Conservation (phyloP, 495 filamentous ascomycete genomes). For the Paragyromitra xinjiangensis region DNA sequence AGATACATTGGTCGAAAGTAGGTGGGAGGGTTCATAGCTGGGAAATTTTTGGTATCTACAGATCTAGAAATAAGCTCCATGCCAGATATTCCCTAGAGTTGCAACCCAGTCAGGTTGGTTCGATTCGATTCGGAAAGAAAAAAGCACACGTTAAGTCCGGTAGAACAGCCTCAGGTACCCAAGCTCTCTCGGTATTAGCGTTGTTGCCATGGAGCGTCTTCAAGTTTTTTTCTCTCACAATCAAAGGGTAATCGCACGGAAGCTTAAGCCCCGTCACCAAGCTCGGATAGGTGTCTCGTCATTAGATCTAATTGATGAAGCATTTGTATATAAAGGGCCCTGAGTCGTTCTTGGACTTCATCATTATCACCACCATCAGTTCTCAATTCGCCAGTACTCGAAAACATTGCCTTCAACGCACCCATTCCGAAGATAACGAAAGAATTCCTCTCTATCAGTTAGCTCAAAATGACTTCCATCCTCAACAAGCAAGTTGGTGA, state of each 20-base stretch:
- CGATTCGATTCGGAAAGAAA: too few species aligned
- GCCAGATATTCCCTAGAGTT: too few species aligned
- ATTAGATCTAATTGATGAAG: background rate
- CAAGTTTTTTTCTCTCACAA: background rate
- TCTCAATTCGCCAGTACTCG: background rate
- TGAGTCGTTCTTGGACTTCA: background rate
- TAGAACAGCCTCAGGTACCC: background rate
- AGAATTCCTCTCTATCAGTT: background rate
- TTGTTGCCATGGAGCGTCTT: background rate
- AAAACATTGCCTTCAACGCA: background rate
- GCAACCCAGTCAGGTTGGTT: too few species aligned
- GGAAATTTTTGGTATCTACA: too few species aligned
- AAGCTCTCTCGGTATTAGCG: background rate
- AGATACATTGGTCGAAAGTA: too few species aligned
- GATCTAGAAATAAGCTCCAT: too few species aligned
- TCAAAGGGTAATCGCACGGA: background rate
- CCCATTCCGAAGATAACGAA: background rate
- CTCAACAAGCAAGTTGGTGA: slow-evolving; percentile 61
- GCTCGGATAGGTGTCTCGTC: background rate
- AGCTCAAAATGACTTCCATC: slow-evolving; percentile 41
- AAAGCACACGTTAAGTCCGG: background rate
- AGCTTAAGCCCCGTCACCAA: background rate
- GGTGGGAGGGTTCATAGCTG: too few species aligned
- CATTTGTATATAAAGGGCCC: background rate
- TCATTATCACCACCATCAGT: background rate